Evolutionary conservation across 257 asterid genomes (phyloP), one percentile per base, ranked within the genome.

Genomic region (Solanum commersonii): DNA sequence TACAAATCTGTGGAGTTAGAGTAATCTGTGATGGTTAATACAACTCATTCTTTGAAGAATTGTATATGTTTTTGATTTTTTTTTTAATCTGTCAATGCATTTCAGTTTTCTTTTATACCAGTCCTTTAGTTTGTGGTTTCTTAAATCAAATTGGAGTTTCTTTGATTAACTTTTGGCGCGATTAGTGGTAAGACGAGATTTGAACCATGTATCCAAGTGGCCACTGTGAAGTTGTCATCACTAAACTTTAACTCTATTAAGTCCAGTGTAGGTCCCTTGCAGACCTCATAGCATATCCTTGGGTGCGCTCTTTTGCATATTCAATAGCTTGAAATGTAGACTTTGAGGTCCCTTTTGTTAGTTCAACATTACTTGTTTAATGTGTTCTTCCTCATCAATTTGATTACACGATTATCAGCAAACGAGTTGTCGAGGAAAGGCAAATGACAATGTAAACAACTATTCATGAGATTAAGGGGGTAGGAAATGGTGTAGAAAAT

Each of bases 401-500:
- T 29, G 38, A 70, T 29, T 23, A 13, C 56, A 23, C 25, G 60
- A n/a, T n/a, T n/a, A 40, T 20, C 11, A 33, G 23, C 33, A 8
- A 40, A 88, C 38, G 74, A 83, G 87, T 70, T 87, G 83, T 84
- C 27, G 79, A 70, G 40, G 20, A 20, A 82, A 84, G 84, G 88
- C 86, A 42, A 68, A 93, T 94, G 96, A 72, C 89, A 20, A 86
- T 91, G 8, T 90, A 87, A 89, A 91, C 89, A 52, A 92, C 89
- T 52, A 81, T 89, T 12, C 63, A 91, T 34, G 92, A 87, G 87
- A 83, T 89, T 18, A 91, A 84, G 87, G 92, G 27, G 1, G 8
- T 49, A 49, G 59, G 22, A 49, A 5, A 49, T 49, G 8, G 59
- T 49, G 59, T 49, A 49, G 22, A 49, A 14, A 49, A 0, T 49